Conservation (phyloP, 495 filamentous ascomycete species). For the Choiromyces venosus region DNA sequence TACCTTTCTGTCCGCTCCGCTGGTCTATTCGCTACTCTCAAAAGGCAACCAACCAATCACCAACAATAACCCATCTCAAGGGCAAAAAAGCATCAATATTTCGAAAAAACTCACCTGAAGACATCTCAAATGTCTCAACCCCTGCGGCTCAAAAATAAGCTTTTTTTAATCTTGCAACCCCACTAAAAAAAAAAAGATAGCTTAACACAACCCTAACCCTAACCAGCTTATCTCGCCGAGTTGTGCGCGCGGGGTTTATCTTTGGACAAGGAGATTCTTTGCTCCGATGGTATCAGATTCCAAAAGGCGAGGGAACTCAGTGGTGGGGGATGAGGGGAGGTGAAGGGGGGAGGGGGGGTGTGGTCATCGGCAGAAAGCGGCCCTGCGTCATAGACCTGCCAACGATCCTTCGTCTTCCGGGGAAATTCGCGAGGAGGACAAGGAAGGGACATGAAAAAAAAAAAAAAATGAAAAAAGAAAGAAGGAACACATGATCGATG, state of each 20-base stretch:
- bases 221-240: background rate
- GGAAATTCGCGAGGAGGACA: background rate
- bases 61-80: background rate
- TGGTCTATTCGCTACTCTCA: background rate
- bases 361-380: background rate
- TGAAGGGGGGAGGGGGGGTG: background rate
- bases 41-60: background rate
- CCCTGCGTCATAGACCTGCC: background rate
- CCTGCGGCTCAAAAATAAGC: conserved; percentile 39
- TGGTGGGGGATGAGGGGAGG: background rate
- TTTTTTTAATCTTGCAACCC: conserved; percentile 16
- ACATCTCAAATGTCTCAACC: conserved; percentile 13
- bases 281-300: too few species aligned
- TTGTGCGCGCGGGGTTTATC: background rate
- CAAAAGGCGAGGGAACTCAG: too few species aligned
- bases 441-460: background rate
- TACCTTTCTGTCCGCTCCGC: background rate
- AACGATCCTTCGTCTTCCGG: background rate
- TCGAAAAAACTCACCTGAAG: background rate
- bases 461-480: background rate
- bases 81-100: background rate
- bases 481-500: background rate
- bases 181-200: too few species aligned
- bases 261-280: background rate
- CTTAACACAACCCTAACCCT: background rate